Base-by-base conservation (phyloP, 1,284 basidiomycete species). In the Boletus holoroseus region DNA sequence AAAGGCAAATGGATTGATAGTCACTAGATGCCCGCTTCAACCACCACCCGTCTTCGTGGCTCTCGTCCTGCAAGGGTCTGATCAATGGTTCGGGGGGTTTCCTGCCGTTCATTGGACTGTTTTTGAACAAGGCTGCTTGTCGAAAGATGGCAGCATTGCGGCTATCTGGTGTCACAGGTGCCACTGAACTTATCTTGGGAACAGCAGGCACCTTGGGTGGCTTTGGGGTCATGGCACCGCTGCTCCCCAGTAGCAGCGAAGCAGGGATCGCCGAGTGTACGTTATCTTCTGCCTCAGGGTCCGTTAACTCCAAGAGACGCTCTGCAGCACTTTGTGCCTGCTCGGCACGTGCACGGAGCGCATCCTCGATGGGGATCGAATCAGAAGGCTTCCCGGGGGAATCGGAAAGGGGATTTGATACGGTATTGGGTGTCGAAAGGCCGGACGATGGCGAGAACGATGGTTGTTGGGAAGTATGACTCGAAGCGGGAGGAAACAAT, bases 251-350 rank as follows among this genome's bases (percentile, higher is more conserved):
- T 30, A 83, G 60, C 30, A 87, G 64, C 0, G 82, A 80, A 18
- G 73, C 63, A 2, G 82, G 81, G 13, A 84, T 74, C 15, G 74
- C 69, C n/a, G 78, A 75, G 52, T 78, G 71, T 46, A 70, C 73
- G 47, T 68, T 59, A 36, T 66, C 72, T 45, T 85, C 82, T 28
- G 81, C 81, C 47, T 88, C 85, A 15, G 84, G 78, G 55, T 90
- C 86, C 18, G 87, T 84, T 20, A 91, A 73, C 64, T 91, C 89
- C 42, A 92, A 67, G 35, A 94, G 70, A 50, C 86, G 77, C 63
- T 89, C 83, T 2, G 90, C 92, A 7, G 91, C 88, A 61, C 88
- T 91, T 62, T 92, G 85, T 0, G 91, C 92, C 63, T 94, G 91
- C 56, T 88, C 88, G 3, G 91, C 91, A 53, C 90, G 81, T 2